Evolutionary conservation across 106 monocot species (phyloP).

Genomic region (Dendrobium officinale): DNA sequence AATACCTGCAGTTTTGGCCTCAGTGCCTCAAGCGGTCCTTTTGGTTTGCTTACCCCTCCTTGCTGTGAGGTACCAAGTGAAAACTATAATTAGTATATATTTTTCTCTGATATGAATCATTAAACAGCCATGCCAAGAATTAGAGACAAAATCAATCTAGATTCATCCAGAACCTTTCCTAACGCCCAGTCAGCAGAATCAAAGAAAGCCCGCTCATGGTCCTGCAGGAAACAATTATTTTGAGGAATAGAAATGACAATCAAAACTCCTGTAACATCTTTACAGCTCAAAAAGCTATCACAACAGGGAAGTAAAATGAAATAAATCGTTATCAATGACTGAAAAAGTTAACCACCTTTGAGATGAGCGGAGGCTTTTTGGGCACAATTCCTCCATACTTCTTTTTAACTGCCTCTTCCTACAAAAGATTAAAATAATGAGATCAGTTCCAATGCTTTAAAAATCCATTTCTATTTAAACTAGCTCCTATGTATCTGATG

Average conservation of each 20-base stretch:
- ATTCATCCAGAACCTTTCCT: constrained; percentile 61
- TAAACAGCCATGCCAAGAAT: neutral
- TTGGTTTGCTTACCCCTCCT: constrained; percentile 69
- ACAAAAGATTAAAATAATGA: neutral
- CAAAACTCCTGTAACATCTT: neutral
- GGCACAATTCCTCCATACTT: constrained; percentile 85
- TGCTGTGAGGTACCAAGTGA: constrained; percentile 44
- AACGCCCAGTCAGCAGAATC: constrained; percentile 99
- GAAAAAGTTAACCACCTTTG: constrained; percentile 40
- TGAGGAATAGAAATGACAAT: neutral
- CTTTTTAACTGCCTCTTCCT: constrained; percentile 71
- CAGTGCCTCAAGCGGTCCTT: constrained; percentile 88
- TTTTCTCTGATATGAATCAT: neutral
- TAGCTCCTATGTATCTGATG: no score
- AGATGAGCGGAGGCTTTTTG: constrained; percentile 75
- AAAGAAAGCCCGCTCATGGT: constrained; percentile 95
- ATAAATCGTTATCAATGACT: neutral
- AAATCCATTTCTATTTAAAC: no score
- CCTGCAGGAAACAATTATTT: constrained; percentile 33
- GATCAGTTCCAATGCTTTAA: neutral
- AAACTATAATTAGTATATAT: neutral
- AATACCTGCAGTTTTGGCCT: constrained; percentile 88
- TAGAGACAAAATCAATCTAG: neutral
- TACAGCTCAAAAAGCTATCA: neutral
- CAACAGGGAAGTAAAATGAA: neutral